Conservation (phyloP, 441 rosid genomes). For the Jatropha multifida region DNA sequence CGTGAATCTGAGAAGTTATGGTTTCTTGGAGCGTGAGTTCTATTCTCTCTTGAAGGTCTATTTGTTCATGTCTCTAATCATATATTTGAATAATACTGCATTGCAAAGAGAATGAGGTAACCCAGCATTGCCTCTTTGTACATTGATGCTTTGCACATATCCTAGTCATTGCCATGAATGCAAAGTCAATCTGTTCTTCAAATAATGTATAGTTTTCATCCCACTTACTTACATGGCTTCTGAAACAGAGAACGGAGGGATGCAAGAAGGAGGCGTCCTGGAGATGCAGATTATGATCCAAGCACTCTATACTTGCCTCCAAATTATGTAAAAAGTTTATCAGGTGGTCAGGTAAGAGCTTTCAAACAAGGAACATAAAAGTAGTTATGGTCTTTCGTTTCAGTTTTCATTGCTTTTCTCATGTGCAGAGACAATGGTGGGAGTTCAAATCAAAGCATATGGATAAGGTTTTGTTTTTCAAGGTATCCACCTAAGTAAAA, state of each 20-base stretch:
- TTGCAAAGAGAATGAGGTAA: not conserved
- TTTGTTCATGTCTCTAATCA: not conserved
- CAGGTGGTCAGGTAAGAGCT: conserved; percentile 83
- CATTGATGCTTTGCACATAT: not conserved
- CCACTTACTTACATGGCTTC: conserved; percentile 21
- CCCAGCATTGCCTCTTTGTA: not conserved
- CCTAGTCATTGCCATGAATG: not conserved
- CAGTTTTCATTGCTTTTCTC: conserved; percentile 20
- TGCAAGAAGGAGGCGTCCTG: conserved; percentile 69
- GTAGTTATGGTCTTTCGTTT: conserved; percentile 10
- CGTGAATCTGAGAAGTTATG: conserved; percentile 79
- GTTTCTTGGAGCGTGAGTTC: conserved; percentile 81
- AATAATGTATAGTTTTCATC: not conserved
- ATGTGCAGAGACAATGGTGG: conserved; percentile 98
- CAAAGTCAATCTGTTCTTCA: not conserved
- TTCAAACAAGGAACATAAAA: conserved; percentile 14
- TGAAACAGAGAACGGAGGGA: conserved; percentile 64
- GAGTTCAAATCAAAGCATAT: conserved; percentile 97
- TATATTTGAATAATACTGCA: not conserved
- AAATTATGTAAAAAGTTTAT: conserved; percentile 68
- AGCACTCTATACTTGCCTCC: conserved; percentile 90
- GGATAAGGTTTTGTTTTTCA: conserved; percentile 98
- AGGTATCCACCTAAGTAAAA: conserved; percentile 45
- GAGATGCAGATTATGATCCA: conserved; percentile 74
- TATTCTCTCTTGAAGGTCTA: conserved; percentile 19